Evolutionary conservation across 208 protist species (phyloP).

Genomic region (Wallacemonas collosoma): DNA sequence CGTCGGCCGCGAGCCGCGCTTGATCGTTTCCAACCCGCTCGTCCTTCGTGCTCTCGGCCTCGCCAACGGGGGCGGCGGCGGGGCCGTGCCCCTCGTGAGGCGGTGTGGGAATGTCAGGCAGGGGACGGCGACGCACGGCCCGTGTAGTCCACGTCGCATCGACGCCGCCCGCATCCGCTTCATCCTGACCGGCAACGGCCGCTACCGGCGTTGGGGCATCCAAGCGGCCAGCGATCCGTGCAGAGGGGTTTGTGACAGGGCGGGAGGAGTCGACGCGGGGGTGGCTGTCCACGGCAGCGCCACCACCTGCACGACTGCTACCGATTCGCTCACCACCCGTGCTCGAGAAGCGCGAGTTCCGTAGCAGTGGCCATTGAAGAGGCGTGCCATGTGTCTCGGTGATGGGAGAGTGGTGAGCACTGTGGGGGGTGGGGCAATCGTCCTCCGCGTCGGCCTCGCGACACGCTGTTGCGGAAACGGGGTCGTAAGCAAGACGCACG

Average conservation of each 20-base stretch:
- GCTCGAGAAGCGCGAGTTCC: constrained; percentile 3
- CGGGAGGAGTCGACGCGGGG: background rate
- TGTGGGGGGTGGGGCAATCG: background rate
- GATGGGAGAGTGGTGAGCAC: background rate
- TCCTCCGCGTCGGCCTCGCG: constrained; percentile 10
- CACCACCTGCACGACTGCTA: background rate
- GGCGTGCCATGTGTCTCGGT: constrained; percentile 13
- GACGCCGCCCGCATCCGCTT: too few relatives aligned
- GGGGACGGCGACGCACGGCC: too few relatives aligned
- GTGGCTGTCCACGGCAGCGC: background rate
- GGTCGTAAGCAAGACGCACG: constrained; percentile 10
- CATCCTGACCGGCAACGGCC: background rate
- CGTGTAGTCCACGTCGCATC: too few relatives aligned
- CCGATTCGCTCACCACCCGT: background rate
- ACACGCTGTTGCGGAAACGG: background rate
- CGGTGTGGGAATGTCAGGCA: too few relatives aligned
- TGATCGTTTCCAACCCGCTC: too few relatives aligned
- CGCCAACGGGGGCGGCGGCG: too few relatives aligned
- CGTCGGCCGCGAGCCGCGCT: too few relatives aligned
- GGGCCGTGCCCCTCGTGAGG: too few relatives aligned
- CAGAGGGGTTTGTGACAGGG: background rate
- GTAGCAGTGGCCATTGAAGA: constrained; percentile 18
- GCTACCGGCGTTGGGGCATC: background rate
- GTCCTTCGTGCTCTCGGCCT: too few relatives aligned
- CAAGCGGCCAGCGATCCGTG: background rate